Evolutionary conservation across 2,329 filamentous ascomycete genomes (phyloP), one percentile per base, ranked within the genome.

Genomic region (Sporothrix dimorphospora): DNA sequence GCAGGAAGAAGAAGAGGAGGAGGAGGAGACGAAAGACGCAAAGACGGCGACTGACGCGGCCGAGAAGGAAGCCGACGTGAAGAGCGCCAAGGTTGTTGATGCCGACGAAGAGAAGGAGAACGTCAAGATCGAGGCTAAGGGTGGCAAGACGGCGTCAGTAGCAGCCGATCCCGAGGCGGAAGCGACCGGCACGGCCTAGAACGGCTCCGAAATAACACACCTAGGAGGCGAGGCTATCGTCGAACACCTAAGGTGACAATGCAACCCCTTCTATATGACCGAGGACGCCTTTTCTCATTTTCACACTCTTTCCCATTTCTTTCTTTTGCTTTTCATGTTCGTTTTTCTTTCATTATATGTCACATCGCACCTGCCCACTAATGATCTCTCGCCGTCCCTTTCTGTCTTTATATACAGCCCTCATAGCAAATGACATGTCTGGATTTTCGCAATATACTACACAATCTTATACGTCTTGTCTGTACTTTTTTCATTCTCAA

Each of bases 41-140:
- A 74, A 75, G 7, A 24, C 47, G 16, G 65, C 55, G 30, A 40
- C 21, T 12, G 57, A 67, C 12, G 42, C 42, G 7, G 30, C 40
- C 19, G 69, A 71, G 38, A 57, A 30, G n/a, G 68, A 72, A 27
- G n/a, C 45, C 3, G 72, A 34, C 24, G 70, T 34, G 14, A 40
- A 57, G 40, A n/a, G 16, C 6, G 70, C 40, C n/a, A 40, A 53
- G 16, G 24, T 16, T 4, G 40, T 30, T 19, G 40, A 47, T 27
- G 61, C 80, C 4, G 79, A 81, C 61, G 76, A 79, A 65, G 75
- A 71, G 45, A 71, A 76, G 55, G 72, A 73, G 24, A 66, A 57
- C 19, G 30, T 53, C 38, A 21, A 53, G 24, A 34, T 45, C 14
- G 47, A 67, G 45, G n/a, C 57, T 12, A 49, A 16, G 30, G 71